Percentiles rank a stretch among this genome's conserved stretches.
Evolutionary conservation across 495 filamentous ascomycete genomes (phyloP).

Genomic region (Pyrenula massariospora): DNA sequence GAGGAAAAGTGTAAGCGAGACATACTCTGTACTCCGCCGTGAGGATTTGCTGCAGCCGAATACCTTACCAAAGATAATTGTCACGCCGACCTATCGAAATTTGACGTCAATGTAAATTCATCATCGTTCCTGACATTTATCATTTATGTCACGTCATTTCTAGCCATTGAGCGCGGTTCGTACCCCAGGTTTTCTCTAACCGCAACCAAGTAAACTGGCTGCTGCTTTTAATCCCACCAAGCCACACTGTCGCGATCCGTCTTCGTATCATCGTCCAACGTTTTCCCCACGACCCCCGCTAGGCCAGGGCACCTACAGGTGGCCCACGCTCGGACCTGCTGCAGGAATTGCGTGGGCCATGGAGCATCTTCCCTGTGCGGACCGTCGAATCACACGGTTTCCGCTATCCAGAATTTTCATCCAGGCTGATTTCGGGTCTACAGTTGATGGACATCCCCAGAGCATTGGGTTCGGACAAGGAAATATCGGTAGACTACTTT

Average conservation of each 20-base stretch:
- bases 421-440: background rate
- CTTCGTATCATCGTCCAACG: background rate
- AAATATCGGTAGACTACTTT: background rate
- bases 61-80: too few relatives aligned
- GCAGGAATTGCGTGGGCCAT: background rate
- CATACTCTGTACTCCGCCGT: too few relatives aligned
- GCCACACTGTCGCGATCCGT: background rate
- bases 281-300: background rate
- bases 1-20: too few relatives aligned
- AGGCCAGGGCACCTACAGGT: too few relatives aligned
- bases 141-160: background rate
- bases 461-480: background rate
- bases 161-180: background rate
- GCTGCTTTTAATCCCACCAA: background rate
- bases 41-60: too few relatives aligned
- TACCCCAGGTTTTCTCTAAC: background rate
- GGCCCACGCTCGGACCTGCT: background rate
- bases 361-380: background rate
- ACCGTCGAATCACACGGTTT: background rate
- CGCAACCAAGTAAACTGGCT: background rate
- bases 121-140: too few relatives aligned
- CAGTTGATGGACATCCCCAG: background rate
- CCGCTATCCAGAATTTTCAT: background rate
- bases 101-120: too few relatives aligned
- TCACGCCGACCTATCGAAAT: too few relatives aligned